A percentile compares a stretch with the other conserved stretches of the same genome.
Conservation (phyloP, 306 rosid species). For the Ziziphus jujuba region DNA sequence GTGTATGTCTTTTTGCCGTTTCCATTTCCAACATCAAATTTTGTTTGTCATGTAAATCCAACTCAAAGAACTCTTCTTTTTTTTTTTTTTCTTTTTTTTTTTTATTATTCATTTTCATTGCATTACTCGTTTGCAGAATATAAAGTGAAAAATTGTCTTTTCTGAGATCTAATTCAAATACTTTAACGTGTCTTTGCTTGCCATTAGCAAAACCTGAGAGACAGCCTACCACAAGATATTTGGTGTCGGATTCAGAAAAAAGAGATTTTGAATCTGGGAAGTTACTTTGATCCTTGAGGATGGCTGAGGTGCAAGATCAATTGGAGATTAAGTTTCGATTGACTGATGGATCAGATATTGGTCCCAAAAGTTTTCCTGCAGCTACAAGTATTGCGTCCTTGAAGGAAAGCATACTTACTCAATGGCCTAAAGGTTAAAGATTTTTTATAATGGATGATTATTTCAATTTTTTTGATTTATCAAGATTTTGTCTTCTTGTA, state of each 20-base stretch:
- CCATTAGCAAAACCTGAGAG: conserved; percentile 7
- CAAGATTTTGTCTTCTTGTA: background rate
- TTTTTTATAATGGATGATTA: background rate
- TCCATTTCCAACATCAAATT: conserved; percentile 16
- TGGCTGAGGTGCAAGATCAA: conserved; percentile 77
- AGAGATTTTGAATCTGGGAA: background rate
- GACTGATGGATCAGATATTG: conserved; percentile 87
- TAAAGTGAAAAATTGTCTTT: conserved; percentile 18
- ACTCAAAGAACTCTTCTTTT: conserved; percentile 11
- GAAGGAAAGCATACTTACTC: conserved; percentile 80
- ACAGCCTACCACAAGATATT: conserved; percentile 21
- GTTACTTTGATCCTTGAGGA: conserved; percentile 35
- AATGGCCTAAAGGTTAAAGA: conserved; percentile 88
- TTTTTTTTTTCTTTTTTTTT: conserved; percentile 1
- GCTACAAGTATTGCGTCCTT: conserved; percentile 70
- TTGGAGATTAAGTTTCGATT: conserved; percentile 80
- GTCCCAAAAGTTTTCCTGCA: conserved; percentile 74
- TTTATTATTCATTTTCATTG: conserved; percentile 3
- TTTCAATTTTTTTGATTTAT: background rate
- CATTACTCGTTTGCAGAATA: conserved; percentile 32
- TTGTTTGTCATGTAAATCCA: conserved; percentile 12
- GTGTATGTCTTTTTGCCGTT: conserved; percentile 1
- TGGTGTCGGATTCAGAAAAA: conserved; percentile 20
- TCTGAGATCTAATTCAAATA: conserved; percentile 35
- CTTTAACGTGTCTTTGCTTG: conserved; percentile 14